Percentiles rank a stretch among this genome's conserved stretches.
These are phyloP conservation scores for Globisporangium lucens DNA, from an alignment of 352 stramenopile species.

Conservation along the genomic window DNA sequence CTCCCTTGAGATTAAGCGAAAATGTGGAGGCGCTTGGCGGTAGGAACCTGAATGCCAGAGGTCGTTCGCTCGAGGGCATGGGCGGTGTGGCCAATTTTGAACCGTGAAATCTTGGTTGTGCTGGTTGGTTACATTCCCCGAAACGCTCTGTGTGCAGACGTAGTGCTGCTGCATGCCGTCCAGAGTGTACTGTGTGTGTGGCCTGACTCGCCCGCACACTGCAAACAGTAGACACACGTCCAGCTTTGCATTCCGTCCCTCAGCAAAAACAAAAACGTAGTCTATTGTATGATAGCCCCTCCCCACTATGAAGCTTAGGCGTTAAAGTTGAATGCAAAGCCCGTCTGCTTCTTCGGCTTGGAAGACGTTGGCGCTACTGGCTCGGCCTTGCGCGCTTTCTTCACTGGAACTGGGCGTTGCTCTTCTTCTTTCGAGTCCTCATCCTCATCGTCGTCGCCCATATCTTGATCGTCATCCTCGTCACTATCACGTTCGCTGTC, in stretches of 20 bases:
- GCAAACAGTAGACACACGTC: too few species aligned
- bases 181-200: too few species aligned
- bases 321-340: slow-evolving; percentile 46
- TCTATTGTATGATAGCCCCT: not conserved
- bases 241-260: not conserved
- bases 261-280: not conserved
- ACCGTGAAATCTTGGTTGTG: too few species aligned
- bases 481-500: slow-evolving; percentile 19
- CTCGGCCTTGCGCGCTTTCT: slow-evolving; percentile 2
- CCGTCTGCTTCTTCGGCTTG: slow-evolving; percentile 16
- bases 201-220: too few species aligned
- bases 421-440: slow-evolving; percentile 4
- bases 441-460: slow-evolving; percentile 5
- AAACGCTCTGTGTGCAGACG: too few species aligned
- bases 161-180: too few species aligned
- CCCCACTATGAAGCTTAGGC: slow-evolving; percentile 12
- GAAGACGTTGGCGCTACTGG: not conserved
- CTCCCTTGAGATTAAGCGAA: too few species aligned
- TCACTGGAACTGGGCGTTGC: not conserved
- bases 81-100: too few species aligned
- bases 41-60: too few species aligned
- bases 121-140: too few species aligned
- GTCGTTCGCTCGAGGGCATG: too few species aligned
- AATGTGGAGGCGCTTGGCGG: too few species aligned
- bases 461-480: slow-evolving; percentile 26